Base-by-base conservation (phyloP, 441 rosid species). In the Gossypium gossypioides region DNA sequence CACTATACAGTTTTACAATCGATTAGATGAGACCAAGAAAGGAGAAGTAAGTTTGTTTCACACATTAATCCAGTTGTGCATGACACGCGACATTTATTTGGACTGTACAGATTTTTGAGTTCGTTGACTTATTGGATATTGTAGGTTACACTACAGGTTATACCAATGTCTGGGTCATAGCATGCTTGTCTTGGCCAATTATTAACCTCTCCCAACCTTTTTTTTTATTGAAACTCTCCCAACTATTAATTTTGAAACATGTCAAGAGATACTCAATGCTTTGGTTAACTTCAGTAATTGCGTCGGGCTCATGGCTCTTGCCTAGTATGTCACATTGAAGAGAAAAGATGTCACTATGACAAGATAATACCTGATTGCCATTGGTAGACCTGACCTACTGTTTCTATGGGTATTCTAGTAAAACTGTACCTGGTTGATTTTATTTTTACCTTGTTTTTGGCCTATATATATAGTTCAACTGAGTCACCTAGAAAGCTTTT, bases 21-120 rank as follows among this genome's bases (percentile, higher is more conserved):
- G 91, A 72, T 77, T 91, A 86, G 98, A 91, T 65, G 96, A 91
- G 83, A 44, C 90, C 2, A 87, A 81, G 81, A 92, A 91, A 70
- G 98, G 97, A 79, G 91, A 92, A 86, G 97, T 92, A 85, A 88
- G 93, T 85, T 79, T 27, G 29, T 72, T 80, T 71, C 59, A 52
- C 37, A 7, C 44, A 6, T 34, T 6, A 46, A 54, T 80, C 58
- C n/a, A 29, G 27, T 19, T 25, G 8, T 42, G 54, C 52, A 64
- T 42, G 54, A 42, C 48, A 32, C 24, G 22, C 13, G 54, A 5
- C 52, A 65, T 65, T 65, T 32, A 42, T 18, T 65, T 44, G 18
- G 55, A 21, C 24, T 65, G 54, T 6, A 42, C 22, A 65, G 21
- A 42, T 65, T 18, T 65, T 44, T 44, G 19, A 44, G 32, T 64